Conservation (phyloP, 1,284 basidiomycete species). For the Termitomyces sp. region DNA sequence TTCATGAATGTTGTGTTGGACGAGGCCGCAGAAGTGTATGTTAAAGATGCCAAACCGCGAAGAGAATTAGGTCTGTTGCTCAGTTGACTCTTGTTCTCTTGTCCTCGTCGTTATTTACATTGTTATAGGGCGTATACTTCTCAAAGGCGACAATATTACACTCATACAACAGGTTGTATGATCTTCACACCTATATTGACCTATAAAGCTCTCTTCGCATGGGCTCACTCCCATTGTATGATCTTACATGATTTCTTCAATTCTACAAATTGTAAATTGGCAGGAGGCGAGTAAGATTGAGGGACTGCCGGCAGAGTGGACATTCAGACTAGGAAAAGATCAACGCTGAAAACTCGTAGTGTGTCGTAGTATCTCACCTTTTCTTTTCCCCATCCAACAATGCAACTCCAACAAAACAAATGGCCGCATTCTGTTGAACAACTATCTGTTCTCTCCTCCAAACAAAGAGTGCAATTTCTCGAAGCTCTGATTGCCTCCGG, state of each 20-base stretch:
- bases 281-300: conserved; percentile 69
- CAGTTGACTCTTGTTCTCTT: background rate
- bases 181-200: conserved; percentile 12
- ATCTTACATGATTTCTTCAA: conserved; percentile 7
- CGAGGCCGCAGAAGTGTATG: conserved; percentile 90
- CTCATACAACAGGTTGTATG: conserved; percentile 73
- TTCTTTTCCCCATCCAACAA: conserved; percentile 84
- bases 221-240: conserved; percentile 13
- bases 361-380: conserved; percentile 48
- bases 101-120: conserved; percentile 10
- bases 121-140: conserved; percentile 76
- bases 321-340: conserved; percentile 66
- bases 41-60: conserved; percentile 81
- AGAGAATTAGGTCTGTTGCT: conserved; percentile 65
- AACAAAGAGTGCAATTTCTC: conserved; percentile 80
- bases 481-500: conserved; percentile 49
- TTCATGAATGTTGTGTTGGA: conserved; percentile 99
- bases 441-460: conserved; percentile 76
- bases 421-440: conserved; percentile 93
- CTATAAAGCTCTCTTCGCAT: conserved; percentile 8
- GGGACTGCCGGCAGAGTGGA: conserved; percentile 78
- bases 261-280: conserved; percentile 79
- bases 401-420: conserved; percentile 92
- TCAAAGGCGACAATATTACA: conserved; percentile 97
- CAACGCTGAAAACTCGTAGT: conserved; percentile 5